Conservation (phyloP, 805 yeast genomes). For the Saccharomycodes ludwigii region DNA sequence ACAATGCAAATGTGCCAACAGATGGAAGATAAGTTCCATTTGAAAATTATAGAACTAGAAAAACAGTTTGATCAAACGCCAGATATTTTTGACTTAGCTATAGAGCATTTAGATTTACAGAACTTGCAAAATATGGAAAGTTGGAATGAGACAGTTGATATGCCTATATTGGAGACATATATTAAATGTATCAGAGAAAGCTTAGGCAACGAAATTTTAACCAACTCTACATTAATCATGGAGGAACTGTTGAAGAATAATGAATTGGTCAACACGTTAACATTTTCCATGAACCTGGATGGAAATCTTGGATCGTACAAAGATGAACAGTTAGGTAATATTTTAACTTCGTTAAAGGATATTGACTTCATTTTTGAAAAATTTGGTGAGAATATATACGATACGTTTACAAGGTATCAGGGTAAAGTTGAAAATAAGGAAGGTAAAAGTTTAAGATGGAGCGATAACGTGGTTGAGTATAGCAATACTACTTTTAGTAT, state of each 20-base stretch:
- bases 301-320: constrained; percentile 12
- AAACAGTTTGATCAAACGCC: constrained; percentile 32
- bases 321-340: constrained; percentile 7
- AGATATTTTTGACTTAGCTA: constrained; percentile 39
- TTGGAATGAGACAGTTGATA: constrained; percentile 37
- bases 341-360: constrained; percentile 10
- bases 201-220: constrained; percentile 40
- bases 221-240: constrained; percentile 41
- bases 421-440: constrained; percentile 1
- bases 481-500: too few relatives aligned
- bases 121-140: constrained; percentile 39
- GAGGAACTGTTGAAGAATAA: constrained; percentile 32
- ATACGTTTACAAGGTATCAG: constrained; percentile 6
- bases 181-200: constrained; percentile 33
- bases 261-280: constrained; percentile 13
- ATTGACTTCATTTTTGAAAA: constrained; percentile 11
- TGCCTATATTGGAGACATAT: constrained; percentile 28
- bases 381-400: constrained; percentile 2
- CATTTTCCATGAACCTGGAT: constrained; percentile 10
- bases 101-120: constrained; percentile 31
- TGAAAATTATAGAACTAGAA: constrained; percentile 46
- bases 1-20: too few relatives aligned
- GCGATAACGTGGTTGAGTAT: too few relatives aligned
- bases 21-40: too few relatives aligned
- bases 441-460: not conserved